These are phyloP conservation scores for Rosa lucieae DNA, from an alignment of 306 rosid genomes.

Conservation along the genomic window DNA sequence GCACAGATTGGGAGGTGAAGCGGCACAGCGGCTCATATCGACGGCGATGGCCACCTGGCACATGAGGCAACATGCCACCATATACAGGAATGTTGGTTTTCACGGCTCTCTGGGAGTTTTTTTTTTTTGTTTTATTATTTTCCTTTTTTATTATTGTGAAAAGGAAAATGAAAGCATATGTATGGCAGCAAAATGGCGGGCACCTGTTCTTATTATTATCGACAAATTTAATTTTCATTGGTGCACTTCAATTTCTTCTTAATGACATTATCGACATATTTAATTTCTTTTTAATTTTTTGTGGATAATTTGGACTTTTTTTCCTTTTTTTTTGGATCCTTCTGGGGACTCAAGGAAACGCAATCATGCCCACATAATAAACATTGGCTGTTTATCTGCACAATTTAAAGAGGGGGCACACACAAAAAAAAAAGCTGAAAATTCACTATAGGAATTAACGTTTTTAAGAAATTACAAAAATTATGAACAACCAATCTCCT, in stretches of 20 bases:
- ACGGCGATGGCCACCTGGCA: constrained; percentile 64
- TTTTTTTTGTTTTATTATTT: too few species aligned
- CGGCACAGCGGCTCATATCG: constrained; percentile 43
- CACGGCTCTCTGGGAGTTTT: background rate
- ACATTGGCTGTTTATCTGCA: background rate
- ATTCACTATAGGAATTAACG: background rate
- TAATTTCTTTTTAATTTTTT: background rate
- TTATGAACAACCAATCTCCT: background rate
- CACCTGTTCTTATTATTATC: constrained; percentile 2
- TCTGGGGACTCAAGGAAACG: background rate
- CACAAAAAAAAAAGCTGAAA: background rate
- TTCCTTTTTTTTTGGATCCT: background rate
- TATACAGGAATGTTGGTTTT: constrained; percentile 7
- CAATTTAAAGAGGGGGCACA: background rate
- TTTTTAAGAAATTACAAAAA: background rate
- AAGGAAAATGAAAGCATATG: constrained; percentile 32
- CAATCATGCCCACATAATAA: constrained; percentile 1
- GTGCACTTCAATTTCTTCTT: background rate
- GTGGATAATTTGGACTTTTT: constrained; percentile 9
- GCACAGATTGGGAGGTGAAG: constrained; percentile 33
- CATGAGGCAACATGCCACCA: constrained; percentile 57
- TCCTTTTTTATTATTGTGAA: background rate
- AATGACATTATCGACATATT: background rate
- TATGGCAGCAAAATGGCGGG: constrained; percentile 24
- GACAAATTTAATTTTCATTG: too few species aligned